phyloP scores from a whole-genome alignment of 148 eudicot species.

The Spergularia marina region DNA sequence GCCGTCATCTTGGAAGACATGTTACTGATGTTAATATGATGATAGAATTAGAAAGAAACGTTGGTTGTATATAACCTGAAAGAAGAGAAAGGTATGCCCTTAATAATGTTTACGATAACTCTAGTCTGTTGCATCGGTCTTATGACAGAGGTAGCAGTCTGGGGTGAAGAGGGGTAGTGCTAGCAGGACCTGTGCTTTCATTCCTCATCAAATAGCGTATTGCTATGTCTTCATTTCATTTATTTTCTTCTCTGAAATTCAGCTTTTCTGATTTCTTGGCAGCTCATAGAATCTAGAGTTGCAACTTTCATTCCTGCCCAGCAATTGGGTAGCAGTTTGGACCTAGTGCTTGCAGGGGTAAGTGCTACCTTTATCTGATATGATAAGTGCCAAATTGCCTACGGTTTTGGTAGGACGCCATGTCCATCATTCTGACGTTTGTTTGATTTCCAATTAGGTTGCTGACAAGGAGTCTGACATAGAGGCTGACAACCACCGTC shows the following conservation, averaged over 20 bases:
- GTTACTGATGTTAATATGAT: no score
- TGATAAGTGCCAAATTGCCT: neutral
- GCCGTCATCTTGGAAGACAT: no score
- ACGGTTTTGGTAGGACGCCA: neutral
- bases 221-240: no score
- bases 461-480: constrained; percentile 55
- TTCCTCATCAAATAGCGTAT: no score
- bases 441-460: constrained; percentile 40
- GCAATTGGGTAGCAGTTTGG: constrained; percentile 62
- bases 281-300: constrained; percentile 87
- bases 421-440: neutral
- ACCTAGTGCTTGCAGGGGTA: constrained; percentile 71
- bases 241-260: neutral
- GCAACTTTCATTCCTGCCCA: constrained; percentile 58
- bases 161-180: no score
- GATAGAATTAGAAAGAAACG: no score
- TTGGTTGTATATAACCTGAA: no score
- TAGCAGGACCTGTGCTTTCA: no score
- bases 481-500: constrained; percentile 48
- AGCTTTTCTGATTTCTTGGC: constrained; percentile 17
- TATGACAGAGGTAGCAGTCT: no score
- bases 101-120: no score
- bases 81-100: no score
- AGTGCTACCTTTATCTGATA: constrained; percentile 18
- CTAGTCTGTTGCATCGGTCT: no score